These are phyloP conservation scores for Salvia sclarea DNA, from an alignment of 305 asterid genomes.

Conservation along the genomic window DNA sequence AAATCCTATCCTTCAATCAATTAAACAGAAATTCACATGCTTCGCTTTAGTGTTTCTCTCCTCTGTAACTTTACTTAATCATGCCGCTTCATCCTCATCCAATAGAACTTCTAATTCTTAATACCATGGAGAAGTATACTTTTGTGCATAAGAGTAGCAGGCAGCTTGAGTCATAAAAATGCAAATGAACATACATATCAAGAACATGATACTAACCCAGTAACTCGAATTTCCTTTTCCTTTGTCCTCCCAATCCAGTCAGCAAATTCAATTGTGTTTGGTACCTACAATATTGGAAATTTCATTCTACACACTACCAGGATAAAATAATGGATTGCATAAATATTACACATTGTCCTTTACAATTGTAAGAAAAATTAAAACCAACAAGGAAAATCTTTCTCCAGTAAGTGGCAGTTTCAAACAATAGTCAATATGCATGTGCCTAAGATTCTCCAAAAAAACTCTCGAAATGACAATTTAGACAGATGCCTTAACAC, in stretches of 20 bases:
- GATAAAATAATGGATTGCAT: slow-evolving; percentile 9
- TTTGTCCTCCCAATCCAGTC: slow-evolving; percentile 99
- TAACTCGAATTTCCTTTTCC: slow-evolving; percentile 85
- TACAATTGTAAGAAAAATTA: slow-evolving; percentile 14
- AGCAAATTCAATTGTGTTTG: slow-evolving; percentile 95
- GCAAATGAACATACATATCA: slow-evolving; percentile 29
- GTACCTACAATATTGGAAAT: slow-evolving; percentile 60
- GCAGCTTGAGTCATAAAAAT: slow-evolving; percentile 22
- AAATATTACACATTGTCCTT: not conserved
- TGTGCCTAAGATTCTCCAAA: not conserved
- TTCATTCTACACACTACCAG: slow-evolving; percentile 11
- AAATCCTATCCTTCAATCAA: not conserved
- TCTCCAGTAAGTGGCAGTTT: slow-evolving; percentile 5
- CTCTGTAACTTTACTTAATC: not conserved
- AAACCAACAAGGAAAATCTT: not conserved
- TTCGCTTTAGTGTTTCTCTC: not conserved
- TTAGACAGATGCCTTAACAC: not conserved
- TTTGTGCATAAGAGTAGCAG: slow-evolving; percentile 8
- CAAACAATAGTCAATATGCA: slow-evolving; percentile 11
- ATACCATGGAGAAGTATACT: not conserved
- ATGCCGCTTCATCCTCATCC: not conserved
- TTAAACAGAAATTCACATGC: not conserved
- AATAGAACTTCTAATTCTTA: not conserved
- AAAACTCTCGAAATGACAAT: not conserved
- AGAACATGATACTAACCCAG: slow-evolving; percentile 68